A percentile compares a stretch with the other conserved stretches of the same genome.
phyloP scores from a whole-genome alignment of 2,329 filamentous ascomycete species.

The Pseudogymnoascus sp. region DNA sequence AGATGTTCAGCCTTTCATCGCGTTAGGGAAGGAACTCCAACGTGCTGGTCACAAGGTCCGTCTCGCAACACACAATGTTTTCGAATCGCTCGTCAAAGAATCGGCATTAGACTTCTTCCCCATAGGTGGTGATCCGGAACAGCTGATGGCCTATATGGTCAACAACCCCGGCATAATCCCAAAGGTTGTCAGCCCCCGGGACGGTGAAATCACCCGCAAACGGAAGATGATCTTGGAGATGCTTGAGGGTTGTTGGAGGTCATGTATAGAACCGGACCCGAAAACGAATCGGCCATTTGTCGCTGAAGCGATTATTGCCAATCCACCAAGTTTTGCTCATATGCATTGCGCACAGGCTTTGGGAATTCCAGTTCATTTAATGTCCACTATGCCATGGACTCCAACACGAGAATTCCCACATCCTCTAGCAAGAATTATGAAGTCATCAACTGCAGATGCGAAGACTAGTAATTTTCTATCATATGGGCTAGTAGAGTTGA shows the following conservation, averaged over 20 bases:
- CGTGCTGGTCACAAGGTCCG: conserved; percentile 45
- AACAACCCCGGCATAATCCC: conserved; percentile 41
- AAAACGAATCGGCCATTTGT: conserved; percentile 16
- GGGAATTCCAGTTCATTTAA: conserved; percentile 11
- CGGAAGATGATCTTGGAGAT: conserved; percentile 31
- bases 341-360: conserved; percentile 19
- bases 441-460: conserved; percentile 27
- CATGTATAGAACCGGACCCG: conserved; percentile 30
- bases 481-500: conserved; percentile 38
- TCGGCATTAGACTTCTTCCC: conserved; percentile 49
- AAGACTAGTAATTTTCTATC: conserved; percentile 35
- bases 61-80: conserved; percentile 46
- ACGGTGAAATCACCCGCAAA: conserved; percentile 31
- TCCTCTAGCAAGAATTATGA: conserved; percentile 38
- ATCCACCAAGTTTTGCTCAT: conserved; percentile 24
- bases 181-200: conserved; percentile 28
- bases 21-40: conserved; percentile 42
- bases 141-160: conserved; percentile 65
- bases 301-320: conserved; percentile 23
- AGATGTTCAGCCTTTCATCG: conserved; percentile 51
- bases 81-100: conserved; percentile 43
- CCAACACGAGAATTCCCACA: conserved; percentile 20
- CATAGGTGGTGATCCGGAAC: conserved; percentile 57
- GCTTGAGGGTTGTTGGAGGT: conserved; percentile 30
- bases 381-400: conserved; percentile 22